Base-by-base conservation (phyloP, 495 filamentous ascomycete species). In the Hypoxylon lienhwacheense region DNA sequence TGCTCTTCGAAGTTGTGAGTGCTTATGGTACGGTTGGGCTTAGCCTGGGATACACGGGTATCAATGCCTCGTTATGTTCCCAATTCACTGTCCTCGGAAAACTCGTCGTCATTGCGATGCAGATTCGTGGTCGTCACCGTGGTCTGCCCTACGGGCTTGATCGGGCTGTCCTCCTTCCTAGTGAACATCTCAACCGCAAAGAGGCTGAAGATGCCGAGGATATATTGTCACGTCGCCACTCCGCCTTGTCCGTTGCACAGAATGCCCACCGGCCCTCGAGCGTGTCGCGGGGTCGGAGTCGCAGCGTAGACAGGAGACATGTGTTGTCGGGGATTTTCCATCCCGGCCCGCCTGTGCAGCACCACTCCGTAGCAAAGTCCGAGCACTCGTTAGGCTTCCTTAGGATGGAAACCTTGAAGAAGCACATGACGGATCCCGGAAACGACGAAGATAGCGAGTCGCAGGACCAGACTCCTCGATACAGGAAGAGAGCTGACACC, bases 11-110 rank as follows among this genome's bases (percentile, higher is more conserved):
- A 59, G 83, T 95, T 36, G 85, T 96, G 47, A 90, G 85, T 31
- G 91, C 91, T 2, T 97, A 97, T 46, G 93, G 93, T 52, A 98
- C 92, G 2, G 93, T 98, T 28, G 93, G 93, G 25, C 77, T 98
- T 41, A 88, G 83, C 32, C 77, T 98, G 2, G 93, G 93, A 4
- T 95, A 91, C 42, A 79, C 87, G 0, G 71, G 66, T 6, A 76
- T 80, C 63, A 87, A 96, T 55, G 78, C 88, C 4, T 89, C 87
- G 0, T 91, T 98, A 59, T 88, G 81, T 14, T 83, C 79, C 2
- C 80, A 95, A 56, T 96, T 98, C 65, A 78, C 75, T 4, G 77
- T 85, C 3, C 66, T 96, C 7, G 87, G 86, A n/a, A 97, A 96
- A 61, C 81, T 98, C 20, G 85, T 97, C 31, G 86, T 98, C 53